A percentile compares a stretch with the other conserved stretches of the same genome.
phyloP scores from a whole-genome alignment of 306 rosid genomes.

The Aeschynomene evenia region DNA sequence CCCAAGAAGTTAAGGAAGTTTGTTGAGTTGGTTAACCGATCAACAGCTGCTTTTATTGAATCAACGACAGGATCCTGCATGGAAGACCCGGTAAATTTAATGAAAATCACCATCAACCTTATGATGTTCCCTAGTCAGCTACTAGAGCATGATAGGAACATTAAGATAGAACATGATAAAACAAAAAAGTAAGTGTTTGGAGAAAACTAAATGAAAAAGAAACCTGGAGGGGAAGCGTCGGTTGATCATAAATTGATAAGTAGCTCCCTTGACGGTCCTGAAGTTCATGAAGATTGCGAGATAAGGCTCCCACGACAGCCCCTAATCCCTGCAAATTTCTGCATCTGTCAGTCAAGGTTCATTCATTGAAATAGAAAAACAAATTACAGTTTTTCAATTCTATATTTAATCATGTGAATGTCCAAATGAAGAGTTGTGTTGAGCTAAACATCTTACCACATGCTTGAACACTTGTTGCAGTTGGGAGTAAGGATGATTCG shows the following conservation, averaged over 20 bases:
- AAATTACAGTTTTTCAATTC: neutral
- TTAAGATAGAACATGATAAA: conserved; percentile 1
- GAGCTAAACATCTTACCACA: conserved; percentile 71
- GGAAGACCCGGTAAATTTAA: conserved; percentile 29
- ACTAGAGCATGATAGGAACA: conserved; percentile 8
- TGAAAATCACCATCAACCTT: conserved; percentile 16
- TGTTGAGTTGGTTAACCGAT: conserved; percentile 83
- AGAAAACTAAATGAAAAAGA: conserved; percentile 27
- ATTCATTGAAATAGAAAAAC: conserved; percentile 3
- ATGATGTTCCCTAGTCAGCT: conserved; percentile 10
- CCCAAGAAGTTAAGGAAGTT: conserved; percentile 92
- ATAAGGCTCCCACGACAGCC: conserved; percentile 98
- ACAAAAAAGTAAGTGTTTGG: neutral
- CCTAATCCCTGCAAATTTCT: conserved; percentile 75
- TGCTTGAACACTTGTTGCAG: conserved; percentile 99
- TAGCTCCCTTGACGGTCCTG: conserved; percentile 97
- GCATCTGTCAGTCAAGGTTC: conserved; percentile 32
- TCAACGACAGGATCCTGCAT: conserved; percentile 90
- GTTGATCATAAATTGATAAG: conserved; percentile 91
- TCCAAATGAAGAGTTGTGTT: conserved; percentile 1
- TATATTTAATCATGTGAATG: neutral
- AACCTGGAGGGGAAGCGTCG: conserved; percentile 86
- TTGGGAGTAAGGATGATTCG: conserved; percentile 98
- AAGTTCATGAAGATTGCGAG: conserved; percentile 97
- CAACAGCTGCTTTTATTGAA: conserved; percentile 86